phyloP scores from a whole-genome alignment of 139 green algal species.

The Choricystis sp. region DNA sequence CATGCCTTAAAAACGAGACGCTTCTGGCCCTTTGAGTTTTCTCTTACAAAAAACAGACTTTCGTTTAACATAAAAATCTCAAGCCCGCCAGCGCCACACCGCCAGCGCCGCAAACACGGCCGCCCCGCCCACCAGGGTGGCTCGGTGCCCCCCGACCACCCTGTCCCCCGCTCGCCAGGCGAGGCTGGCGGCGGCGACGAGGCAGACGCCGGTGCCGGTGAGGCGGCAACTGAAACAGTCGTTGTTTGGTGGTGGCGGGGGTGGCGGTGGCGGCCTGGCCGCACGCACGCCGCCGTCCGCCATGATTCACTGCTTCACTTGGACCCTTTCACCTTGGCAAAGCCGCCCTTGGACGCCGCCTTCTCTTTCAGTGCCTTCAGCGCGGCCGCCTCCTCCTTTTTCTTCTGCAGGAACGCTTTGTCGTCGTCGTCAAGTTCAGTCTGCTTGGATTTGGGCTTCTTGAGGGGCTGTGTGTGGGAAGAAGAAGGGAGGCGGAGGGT shows the following conservation, averaged over 20 bases:
- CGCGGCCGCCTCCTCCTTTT: constrained; percentile 5
- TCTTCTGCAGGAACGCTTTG: constrained; percentile 8
- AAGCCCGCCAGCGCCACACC: too few species aligned
- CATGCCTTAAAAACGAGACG: too few species aligned
- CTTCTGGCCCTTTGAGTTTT: too few species aligned
- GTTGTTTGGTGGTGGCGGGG: too few species aligned
- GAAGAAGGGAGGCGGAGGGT: too few species aligned
- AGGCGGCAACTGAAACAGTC: not conserved
- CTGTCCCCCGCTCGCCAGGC: too few species aligned
- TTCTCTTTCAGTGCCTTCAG: constrained; percentile 8
- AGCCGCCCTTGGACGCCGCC: constrained; percentile 7
- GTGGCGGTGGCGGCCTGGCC: too few species aligned
- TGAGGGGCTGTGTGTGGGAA: constrained; percentile 1
- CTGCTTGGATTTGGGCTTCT: constrained; percentile 2
- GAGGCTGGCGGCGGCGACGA: not conserved
- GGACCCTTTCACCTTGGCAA: constrained; percentile 1
- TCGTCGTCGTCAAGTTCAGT: constrained; percentile 8
- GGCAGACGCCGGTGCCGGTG: not conserved
- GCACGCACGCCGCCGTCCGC: too few species aligned
- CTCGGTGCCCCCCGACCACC: not conserved
- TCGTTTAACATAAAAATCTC: too few species aligned
- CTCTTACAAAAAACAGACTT: too few species aligned
- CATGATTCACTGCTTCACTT: not conserved
- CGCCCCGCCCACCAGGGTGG: too few species aligned
- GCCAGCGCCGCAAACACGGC: too few species aligned